Base-by-base conservation (phyloP, 305 asterid genomes). In the Petunia hybrid region DNA sequence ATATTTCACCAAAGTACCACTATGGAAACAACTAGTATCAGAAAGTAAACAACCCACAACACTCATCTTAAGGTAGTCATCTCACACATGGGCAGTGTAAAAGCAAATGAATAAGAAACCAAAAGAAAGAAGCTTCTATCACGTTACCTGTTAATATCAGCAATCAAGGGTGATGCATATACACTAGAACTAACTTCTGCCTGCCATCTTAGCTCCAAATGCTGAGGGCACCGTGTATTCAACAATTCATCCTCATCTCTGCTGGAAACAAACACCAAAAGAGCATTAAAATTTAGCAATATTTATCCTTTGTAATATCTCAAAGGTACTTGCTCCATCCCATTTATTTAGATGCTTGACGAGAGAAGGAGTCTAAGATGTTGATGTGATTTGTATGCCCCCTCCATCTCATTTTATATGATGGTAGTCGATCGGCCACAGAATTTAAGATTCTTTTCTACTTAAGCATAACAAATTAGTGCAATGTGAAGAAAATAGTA, bases 181-280 rank as follows among this genome's bases (percentile, higher is more conserved):
- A 96, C 88, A 88, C 99, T 96, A 80, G 99, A 93, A 87, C 98
- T 96, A 85, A 96, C 98, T 93, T 96, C 99, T 77, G 93, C 84
- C 89, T 96, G 98, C 99, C 99, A 96, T 87, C 99, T 90, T 83
- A 96, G 90, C 81, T 96, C 99, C 91, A 96, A 90, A 86, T 91
- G 91, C 89, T 87, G 99, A 75, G 98, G 99, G 83, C 99, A 96
- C 81, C 93, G 97, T 22, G 97, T 88, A 86, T 96, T 96, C 93
- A 96, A 83, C 83, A 96, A 82, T 80, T 92, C 98, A 79, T 90
- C 97, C 89, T 96, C 99, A 84, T 93, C 97, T 65, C 99, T 95
- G 78, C 67, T 64, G 53, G 48, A 3, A 74, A 40, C 16, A 74
- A 74, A 14, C 38, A 74, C 64, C 78, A 74, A 74, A 4, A 74